Percentiles rank a stretch among this genome's conserved stretches.
Evolutionary conservation across 2,329 filamentous ascomycete genomes (phyloP).

Genomic region (Ophiostoma quercus): DNA sequence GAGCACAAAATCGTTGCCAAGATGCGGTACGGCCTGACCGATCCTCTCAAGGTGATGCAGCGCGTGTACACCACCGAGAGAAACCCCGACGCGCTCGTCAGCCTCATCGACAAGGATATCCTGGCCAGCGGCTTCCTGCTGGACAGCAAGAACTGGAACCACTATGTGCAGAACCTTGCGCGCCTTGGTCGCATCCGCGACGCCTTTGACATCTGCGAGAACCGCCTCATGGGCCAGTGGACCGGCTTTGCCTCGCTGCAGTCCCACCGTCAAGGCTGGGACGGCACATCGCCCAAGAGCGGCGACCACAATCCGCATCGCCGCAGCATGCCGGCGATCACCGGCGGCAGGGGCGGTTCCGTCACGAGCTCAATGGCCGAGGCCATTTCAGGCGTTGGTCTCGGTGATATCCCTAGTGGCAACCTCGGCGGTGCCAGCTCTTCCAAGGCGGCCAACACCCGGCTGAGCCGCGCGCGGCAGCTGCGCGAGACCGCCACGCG

Average conservation of each 20-base stretch:
- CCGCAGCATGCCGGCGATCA: neutral
- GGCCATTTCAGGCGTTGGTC: neutral
- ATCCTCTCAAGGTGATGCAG: constrained; percentile 47
- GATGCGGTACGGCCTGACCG: constrained; percentile 50
- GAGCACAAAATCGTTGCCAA: constrained; percentile 38
- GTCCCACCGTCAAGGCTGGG: neutral
- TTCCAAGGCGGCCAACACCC: constrained; percentile 1
- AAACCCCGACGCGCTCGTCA: constrained; percentile 46
- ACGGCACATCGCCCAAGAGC: neutral
- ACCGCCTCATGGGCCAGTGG: constrained; percentile 71
- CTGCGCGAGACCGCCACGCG: constrained; percentile 37
- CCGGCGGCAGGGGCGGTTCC: neutral
- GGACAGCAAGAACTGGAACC: constrained; percentile 75
- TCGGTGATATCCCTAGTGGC: too few species aligned
- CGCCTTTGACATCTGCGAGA: constrained; percentile 71
- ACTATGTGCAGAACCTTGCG: constrained; percentile 64
- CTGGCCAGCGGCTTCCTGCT: constrained; percentile 64
- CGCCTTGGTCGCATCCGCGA: constrained; percentile 53
- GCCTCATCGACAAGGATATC: constrained; percentile 46
- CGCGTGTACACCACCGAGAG: constrained; percentile 39
- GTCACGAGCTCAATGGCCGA: neutral
- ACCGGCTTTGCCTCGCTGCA: constrained; percentile 58
- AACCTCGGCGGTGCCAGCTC: neutral
- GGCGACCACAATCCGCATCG: neutral
- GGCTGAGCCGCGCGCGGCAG: constrained; percentile 30